Evolutionary conservation across 2,329 filamentous ascomycete species (phyloP), one percentile per base, ranked within the genome.

Genomic region (Fusarium ambrosium): DNA sequence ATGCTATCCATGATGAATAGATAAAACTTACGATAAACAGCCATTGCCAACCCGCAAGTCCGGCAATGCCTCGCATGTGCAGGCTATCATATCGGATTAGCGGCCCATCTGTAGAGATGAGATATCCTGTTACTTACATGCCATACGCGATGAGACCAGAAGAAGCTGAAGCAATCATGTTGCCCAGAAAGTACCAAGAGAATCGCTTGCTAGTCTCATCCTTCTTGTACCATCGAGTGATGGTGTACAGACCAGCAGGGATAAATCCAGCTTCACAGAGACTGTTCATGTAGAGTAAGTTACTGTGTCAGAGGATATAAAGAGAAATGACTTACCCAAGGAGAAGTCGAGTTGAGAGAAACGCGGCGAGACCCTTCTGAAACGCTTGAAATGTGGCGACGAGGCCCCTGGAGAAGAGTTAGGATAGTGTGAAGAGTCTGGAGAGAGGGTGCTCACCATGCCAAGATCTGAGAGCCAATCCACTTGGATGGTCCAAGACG

Each of bases 221-320:
- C 4, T 81, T 81, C 32, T 85, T 87, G 66, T 88, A 87, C 85
- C 85, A 87, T 2, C 83, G 80, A 0, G 85, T 87, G 2, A 88
- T 82, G 0, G 86, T 87, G 77, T 84, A 88, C 2, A 87, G 78
- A 8, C 85, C 85, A 2, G 84, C 86, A 4, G 76, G 76, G 37
- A 78, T 78, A 34, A 56, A 82, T 66, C 34, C 86, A 80, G 70
- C n/a, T n/a, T 80, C 81, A 66, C 74, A 87, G 73, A 78, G 69
- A 29, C 76, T 77, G 20, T 0, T 0, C 1, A 3, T 27, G 3
- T 1, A 27, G 4, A n/a, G 36, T 77, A n/a, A 75, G 61, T 2
- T 6, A 16, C 5, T 11, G 34, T 8, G 29, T 9, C 3, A 3
- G 2, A 22, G 7, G 13, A 5, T 34, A 1, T 2, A 20, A 18